Conservation (phyloP, 2,329 filamentous ascomycete genomes). For the Talaromyces pinophilus region DNA sequence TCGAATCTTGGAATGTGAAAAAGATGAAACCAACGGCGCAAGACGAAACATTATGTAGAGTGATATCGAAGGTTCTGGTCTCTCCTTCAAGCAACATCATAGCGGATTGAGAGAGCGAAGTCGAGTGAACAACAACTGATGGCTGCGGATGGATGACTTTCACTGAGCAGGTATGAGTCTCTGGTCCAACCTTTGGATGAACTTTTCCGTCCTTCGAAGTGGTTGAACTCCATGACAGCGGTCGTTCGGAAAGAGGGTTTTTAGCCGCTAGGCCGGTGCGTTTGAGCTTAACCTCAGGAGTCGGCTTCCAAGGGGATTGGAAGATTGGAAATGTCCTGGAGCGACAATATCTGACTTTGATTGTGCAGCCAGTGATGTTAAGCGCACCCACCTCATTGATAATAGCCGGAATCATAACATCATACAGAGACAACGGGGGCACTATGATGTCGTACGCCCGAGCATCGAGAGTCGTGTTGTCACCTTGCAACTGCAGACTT, state of each 20-base stretch:
- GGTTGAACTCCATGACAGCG: conserved; percentile 47
- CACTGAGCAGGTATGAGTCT: conserved; percentile 52
- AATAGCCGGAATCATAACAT: conserved; percentile 68
- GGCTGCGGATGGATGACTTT: conserved; percentile 81
- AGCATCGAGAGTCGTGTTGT: conserved; percentile 72
- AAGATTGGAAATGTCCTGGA: conserved; percentile 85
- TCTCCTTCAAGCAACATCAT: conserved; percentile 95
- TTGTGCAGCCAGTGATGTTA: conserved; percentile 73
- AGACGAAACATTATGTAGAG: conserved; percentile 73
- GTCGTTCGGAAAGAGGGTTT: conserved; percentile 51
- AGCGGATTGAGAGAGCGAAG: conserved; percentile 77
- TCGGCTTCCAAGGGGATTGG: conserved; percentile 70
- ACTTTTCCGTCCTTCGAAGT: conserved; percentile 40
- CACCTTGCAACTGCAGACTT: conserved; percentile 70
- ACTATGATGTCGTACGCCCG: conserved; percentile 66
- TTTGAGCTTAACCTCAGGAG: conserved; percentile 73
- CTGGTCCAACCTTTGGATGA: conserved; percentile 37
- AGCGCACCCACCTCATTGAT: conserved; percentile 68
- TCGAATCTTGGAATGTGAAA: conserved; percentile 88
- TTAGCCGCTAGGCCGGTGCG: conserved; percentile 66
- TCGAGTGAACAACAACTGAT: conserved; percentile 70
- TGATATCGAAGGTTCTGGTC: conserved; percentile 72
- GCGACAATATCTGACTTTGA: conserved; percentile 79
- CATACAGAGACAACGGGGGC: conserved; percentile 80
- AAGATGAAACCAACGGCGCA: conserved; percentile 80